Percentiles rank a stretch among this genome's conserved stretches.
Evolutionary conservation across 2,329 filamentous ascomycete genomes (phyloP).

Genomic region (Chaetomium strumarium): DNA sequence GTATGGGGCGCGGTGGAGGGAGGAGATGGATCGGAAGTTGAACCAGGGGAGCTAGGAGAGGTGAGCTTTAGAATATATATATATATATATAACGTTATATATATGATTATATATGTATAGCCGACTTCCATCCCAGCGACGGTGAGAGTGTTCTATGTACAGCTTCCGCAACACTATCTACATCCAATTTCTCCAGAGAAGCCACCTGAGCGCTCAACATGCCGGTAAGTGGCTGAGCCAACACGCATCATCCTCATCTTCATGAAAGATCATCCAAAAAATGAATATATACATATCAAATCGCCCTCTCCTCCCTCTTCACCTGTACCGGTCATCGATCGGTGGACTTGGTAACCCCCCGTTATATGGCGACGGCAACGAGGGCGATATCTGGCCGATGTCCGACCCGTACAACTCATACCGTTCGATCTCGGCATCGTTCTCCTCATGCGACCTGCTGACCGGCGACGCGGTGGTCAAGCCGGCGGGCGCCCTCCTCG

Average conservation of each 20-base stretch:
- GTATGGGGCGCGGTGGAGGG: slow-evolving; percentile 58
- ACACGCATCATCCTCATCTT: no score
- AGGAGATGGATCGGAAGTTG: slow-evolving; percentile 50
- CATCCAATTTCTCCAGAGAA: no score
- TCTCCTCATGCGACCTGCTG: neutral
- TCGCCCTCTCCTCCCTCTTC: neutral
- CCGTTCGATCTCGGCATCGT: slow-evolving; percentile 21
- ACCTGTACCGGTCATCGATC: neutral
- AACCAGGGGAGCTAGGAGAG: slow-evolving; percentile 5
- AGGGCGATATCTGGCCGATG: slow-evolving; percentile 11
- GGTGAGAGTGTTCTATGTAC: no score
- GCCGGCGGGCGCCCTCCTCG: neutral
- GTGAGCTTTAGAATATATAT: neutral
- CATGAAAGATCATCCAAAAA: no score
- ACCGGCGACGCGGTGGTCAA: neutral
- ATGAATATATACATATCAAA: no score
- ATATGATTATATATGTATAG: no score
- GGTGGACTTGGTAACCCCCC: slow-evolving; percentile 4
- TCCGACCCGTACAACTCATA: slow-evolving; percentile 43
- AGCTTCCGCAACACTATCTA: no score
- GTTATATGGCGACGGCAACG: slow-evolving; percentile 1
- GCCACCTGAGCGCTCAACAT: no score
- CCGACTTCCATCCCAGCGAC: no score
- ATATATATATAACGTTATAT: neutral
- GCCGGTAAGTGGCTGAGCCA: no score